Percentiles rank a stretch among this genome's conserved stretches.
Conservation (phyloP, 768 basidiomycete genomes). For the Stropharia rugosoannulata region DNA sequence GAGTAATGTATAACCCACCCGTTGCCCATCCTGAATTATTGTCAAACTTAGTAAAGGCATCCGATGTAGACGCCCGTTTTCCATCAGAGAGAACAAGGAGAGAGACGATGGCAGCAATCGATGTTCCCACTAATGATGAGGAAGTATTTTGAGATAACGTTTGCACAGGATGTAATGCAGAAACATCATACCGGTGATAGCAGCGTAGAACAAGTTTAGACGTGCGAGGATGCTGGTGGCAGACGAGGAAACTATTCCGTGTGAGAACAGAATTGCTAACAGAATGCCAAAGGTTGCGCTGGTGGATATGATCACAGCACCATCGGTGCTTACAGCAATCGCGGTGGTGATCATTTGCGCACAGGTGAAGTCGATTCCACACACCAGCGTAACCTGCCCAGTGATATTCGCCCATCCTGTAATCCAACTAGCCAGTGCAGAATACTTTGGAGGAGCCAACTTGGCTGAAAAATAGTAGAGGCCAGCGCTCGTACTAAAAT, state of each 20-base stretch:
- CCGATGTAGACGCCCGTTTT: conserved; percentile 61
- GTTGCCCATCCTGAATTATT: conserved; percentile 70
- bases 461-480: conserved; percentile 80
- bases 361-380: conserved; percentile 75
- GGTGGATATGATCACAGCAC: conserved; percentile 45
- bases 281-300: conserved; percentile 71
- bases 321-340: conserved; percentile 59
- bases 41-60: conserved; percentile 69
- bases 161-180: conserved; percentile 13
- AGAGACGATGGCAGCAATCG: conserved; percentile 58
- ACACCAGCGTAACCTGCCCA: conserved; percentile 63
- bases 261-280: conserved; percentile 60
- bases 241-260: conserved; percentile 71
- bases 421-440: conserved; percentile 43
- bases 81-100: conserved; percentile 57
- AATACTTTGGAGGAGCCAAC: conserved; percentile 60
- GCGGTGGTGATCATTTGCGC: conserved; percentile 80
- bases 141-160: not conserved
- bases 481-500: conserved; percentile 67
- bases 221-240: conserved; percentile 64
- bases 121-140: conserved; percentile 54
- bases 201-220: conserved; percentile 68
- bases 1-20: conserved; percentile 34
- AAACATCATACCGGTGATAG: conserved; percentile 48
- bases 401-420: conserved; percentile 71